Conservation (phyloP, 371 early-diverging fungal species). For the Mortierella sp. region DNA sequence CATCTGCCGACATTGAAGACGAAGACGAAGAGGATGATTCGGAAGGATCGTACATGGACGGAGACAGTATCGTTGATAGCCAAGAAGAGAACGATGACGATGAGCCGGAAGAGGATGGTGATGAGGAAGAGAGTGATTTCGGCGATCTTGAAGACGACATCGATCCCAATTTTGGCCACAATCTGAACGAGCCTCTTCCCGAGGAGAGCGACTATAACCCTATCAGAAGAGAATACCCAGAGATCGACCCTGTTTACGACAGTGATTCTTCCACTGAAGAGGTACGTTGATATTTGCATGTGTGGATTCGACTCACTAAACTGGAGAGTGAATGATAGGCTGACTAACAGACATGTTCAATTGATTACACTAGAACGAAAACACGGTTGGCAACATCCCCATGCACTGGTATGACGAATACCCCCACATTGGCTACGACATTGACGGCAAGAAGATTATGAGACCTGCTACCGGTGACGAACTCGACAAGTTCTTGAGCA, state of each 20-base stretch:
- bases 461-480: conserved; percentile 91
- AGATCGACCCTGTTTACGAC: conserved; percentile 93
- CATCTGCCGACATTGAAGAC: conserved; percentile 45
- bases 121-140: conserved; percentile 56
- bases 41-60: conserved; percentile 52
- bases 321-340: not conserved
- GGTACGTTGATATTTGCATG: conserved; percentile 52
- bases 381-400: conserved; percentile 94
- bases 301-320: not conserved
- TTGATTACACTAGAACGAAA: conserved; percentile 62
- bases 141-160: conserved; percentile 55
- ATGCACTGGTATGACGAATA: conserved; percentile 97
- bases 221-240: conserved; percentile 70
- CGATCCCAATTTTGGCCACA: conserved; percentile 50
- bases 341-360: not conserved
- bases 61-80: conserved; percentile 49
- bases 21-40: conserved; percentile 47
- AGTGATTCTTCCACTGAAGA: conserved; percentile 94
- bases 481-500: conserved; percentile 91
- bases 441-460: conserved; percentile 91
- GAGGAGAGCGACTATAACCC: conserved; percentile 51
- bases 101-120: conserved; percentile 3
- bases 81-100: conserved; percentile 59
- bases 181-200: conserved; percentile 44
- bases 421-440: conserved; percentile 96